A percentile compares a stretch with the other conserved stretches of the same genome.
Conservation (phyloP, 2,329 filamentous ascomycete genomes). For the Fusarium coffeatum region DNA sequence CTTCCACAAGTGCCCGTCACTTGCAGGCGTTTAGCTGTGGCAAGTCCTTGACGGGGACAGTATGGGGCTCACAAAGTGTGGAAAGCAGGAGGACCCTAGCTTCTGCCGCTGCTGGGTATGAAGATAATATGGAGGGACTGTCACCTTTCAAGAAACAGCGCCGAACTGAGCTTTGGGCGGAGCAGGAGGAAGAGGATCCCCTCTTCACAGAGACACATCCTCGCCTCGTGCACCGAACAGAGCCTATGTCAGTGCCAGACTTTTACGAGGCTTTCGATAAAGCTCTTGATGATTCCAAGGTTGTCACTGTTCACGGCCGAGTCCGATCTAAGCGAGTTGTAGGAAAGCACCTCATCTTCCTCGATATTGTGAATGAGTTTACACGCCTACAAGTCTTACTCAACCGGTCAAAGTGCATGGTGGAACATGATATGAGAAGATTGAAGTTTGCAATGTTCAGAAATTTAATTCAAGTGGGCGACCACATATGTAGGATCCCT, state of each 20-base stretch:
- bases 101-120: slow-evolving; percentile 34
- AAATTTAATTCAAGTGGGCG: slow-evolving; percentile 79
- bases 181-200: slow-evolving; percentile 51
- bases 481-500: slow-evolving; percentile 78
- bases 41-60: slow-evolving; percentile 26
- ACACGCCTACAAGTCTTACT: slow-evolving; percentile 80
- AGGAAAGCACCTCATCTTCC: slow-evolving; percentile 84
- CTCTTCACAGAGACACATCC: slow-evolving; percentile 53
- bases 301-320: slow-evolving; percentile 66
- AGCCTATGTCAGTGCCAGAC: slow-evolving; percentile 50
- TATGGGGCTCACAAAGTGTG: slow-evolving; percentile 12
- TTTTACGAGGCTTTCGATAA: slow-evolving; percentile 50
- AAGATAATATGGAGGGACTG: slow-evolving; percentile 42
- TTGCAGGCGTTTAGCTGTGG: slow-evolving; percentile 14
- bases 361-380: slow-evolving; percentile 81
- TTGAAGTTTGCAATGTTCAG: slow-evolving; percentile 69
- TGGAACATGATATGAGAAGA: slow-evolving; percentile 50
- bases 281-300: slow-evolving; percentile 42
- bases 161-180: slow-evolving; percentile 48
- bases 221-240: slow-evolving; percentile 47
- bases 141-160: slow-evolving; percentile 55
- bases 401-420: slow-evolving; percentile 67
- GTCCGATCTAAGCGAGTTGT: slow-evolving; percentile 76
- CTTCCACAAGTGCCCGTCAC: slow-evolving; percentile 25
- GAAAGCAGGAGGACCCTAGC: slow-evolving; percentile 36